Conservation (phyloP, 208 protist genomes). For the Wallacemonas sp. region DNA sequence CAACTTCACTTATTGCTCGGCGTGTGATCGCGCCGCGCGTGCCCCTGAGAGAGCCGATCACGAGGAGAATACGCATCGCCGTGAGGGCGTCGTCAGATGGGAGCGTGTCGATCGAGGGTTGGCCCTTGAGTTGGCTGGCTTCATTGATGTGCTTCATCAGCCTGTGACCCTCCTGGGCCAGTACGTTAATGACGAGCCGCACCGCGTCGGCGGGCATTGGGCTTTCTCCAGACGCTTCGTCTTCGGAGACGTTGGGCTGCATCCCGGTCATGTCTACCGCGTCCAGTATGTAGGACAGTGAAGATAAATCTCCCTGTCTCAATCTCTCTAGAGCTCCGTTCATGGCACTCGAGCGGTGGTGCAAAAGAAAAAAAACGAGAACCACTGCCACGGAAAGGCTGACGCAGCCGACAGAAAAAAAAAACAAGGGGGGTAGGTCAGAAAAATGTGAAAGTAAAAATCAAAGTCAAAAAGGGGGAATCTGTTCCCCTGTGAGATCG, state of each 20-base stretch:
- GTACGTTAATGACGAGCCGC: constrained; percentile 28
- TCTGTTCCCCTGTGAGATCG: no score
- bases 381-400: no score
- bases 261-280: constrained; percentile 26
- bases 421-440: neutral
- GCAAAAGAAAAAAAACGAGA: constrained; percentile 13
- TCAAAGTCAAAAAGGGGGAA: neutral
- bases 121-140: neutral
- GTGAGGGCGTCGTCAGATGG: constrained; percentile 27
- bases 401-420: neutral
- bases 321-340: constrained; percentile 30
- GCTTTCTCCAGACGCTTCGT: constrained; percentile 16
- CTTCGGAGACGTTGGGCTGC: neutral
- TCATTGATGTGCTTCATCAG: neutral
- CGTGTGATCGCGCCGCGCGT: constrained; percentile 21
- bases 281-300: constrained; percentile 39
- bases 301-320: constrained; percentile 33
- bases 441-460: constrained; percentile 7
- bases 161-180: constrained; percentile 31
- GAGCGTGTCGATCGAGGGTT: neutral
- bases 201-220: constrained; percentile 5
- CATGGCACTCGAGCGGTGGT: constrained; percentile 21
- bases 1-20: constrained; percentile 24
- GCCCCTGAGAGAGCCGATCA: constrained; percentile 18
- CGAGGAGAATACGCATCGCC: constrained; percentile 38